Evolutionary conservation across 768 basidiomycete genomes (phyloP).

Genomic region (Strobilomyces dryophilus): DNA sequence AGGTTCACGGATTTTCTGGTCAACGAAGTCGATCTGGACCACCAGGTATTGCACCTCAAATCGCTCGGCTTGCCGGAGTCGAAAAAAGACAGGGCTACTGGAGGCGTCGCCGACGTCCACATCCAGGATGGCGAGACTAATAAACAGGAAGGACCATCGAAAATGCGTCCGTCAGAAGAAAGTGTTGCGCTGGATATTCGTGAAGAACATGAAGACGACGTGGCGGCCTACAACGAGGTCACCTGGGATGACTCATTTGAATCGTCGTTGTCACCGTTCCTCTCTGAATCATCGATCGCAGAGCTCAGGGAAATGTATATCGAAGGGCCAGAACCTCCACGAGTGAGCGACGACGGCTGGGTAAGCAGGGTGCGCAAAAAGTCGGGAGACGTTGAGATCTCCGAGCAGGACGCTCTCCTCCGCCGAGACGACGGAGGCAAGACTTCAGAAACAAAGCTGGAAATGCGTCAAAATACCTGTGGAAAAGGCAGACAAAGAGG

Average conservation of each 20-base stretch:
- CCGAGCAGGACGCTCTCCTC: conserved; percentile 6
- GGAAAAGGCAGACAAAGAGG: conserved; percentile 44
- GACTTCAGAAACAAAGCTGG: conserved; percentile 30
- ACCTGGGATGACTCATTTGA: conserved; percentile 68
- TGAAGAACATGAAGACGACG: background rate
- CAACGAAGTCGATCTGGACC: conserved; percentile 80
- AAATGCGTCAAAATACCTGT: conserved; percentile 39
- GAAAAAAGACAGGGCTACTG: conserved; percentile 35
- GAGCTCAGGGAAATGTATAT: conserved; percentile 71
- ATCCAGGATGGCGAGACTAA: conserved; percentile 7
- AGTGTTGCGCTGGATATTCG: background rate
- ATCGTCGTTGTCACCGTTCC: conserved; percentile 52
- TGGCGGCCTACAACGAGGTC: conserved; percentile 26
- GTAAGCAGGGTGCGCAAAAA: conserved; percentile 41
- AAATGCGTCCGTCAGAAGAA: background rate
- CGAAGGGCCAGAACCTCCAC: conserved; percentile 77
- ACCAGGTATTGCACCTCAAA: conserved; percentile 78
- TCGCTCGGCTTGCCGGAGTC: conserved; percentile 67
- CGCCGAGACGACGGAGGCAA: conserved; percentile 14
- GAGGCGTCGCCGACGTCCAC: conserved; percentile 9
- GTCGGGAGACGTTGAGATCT: conserved; percentile 22
- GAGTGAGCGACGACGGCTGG: conserved; percentile 76
- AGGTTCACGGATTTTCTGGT: conserved; percentile 99
- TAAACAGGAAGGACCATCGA: conserved; percentile 3
- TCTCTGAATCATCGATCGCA: conserved; percentile 56